Percentiles rank a stretch among this genome's conserved stretches.
Evolutionary conservation across 495 filamentous ascomycete genomes (phyloP).

Genomic region (Neurospora sp.): DNA sequence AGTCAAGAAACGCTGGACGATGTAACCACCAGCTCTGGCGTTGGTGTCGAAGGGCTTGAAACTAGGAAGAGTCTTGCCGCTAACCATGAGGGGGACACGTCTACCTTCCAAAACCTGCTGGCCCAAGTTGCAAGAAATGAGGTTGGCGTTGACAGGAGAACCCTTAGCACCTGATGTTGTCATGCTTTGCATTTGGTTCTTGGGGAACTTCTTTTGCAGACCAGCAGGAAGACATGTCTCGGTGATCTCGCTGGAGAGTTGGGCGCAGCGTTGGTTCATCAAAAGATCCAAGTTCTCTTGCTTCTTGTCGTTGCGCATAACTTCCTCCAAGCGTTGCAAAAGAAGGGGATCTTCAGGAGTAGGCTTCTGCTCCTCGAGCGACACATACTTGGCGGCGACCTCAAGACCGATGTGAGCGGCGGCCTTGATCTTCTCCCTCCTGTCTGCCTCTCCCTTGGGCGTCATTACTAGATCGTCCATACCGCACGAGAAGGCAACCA

Average conservation of each 20-base stretch:
- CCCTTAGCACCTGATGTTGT: slow-evolving; percentile 96
- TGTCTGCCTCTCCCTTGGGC: slow-evolving; percentile 59
- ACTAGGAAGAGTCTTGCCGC: slow-evolving; percentile 90
- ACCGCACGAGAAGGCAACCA: slow-evolving; percentile 92
- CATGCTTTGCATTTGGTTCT: slow-evolving; percentile 99
- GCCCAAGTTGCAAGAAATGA: slow-evolving; percentile 95
- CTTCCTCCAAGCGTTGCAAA: slow-evolving; percentile 69
- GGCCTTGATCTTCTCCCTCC: slow-evolving; percentile 58
- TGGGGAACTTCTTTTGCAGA: slow-evolving; percentile 84
- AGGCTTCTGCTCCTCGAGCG: slow-evolving; percentile 54
- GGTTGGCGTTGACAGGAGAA: slow-evolving; percentile 82
- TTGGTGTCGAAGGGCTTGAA: slow-evolving; percentile 87
- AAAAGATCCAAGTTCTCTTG: slow-evolving; percentile 79
- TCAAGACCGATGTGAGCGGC: slow-evolving; percentile 68
- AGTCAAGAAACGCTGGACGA: slow-evolving; percentile 94
- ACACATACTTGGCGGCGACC: slow-evolving; percentile 84
- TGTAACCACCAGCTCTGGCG: slow-evolving; percentile 86
- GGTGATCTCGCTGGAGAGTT: slow-evolving; percentile 73
- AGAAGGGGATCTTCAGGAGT: slow-evolving; percentile 58
- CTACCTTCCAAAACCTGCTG: slow-evolving; percentile 95
- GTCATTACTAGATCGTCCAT: slow-evolving; percentile 94
- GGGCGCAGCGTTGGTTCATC: slow-evolving; percentile 58
- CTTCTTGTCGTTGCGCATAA: slow-evolving; percentile 82
- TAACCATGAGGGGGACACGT: slow-evolving; percentile 94
- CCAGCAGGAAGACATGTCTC: slow-evolving; percentile 66